Evolutionary conservation across 352 stramenopile genomes (phyloP).

Genomic region (Globisporangium perplexum): DNA sequence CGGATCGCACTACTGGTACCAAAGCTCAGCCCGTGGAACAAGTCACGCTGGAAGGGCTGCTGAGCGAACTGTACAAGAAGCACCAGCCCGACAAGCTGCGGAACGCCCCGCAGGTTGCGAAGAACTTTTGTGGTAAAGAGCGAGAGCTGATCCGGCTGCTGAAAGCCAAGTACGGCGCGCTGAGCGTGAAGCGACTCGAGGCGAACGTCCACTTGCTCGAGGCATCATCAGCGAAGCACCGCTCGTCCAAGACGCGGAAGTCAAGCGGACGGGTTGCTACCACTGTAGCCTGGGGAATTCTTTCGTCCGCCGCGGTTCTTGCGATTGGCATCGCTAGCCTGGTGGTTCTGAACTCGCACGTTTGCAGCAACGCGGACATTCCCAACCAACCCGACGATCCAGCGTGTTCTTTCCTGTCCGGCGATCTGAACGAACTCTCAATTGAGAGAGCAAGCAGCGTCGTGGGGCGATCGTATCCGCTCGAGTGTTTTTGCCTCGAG

Average conservation of each 20-base stretch:
- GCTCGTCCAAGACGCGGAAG: background rate
- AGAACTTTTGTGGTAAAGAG: conserved; percentile 60
- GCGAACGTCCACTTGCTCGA: conserved; percentile 47
- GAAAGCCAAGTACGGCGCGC: conserved; percentile 63
- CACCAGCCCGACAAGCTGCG: conserved; percentile 73
- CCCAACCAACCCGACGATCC: background rate
- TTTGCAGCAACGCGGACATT: background rate
- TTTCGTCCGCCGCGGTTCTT: background rate
- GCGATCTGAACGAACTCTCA: conserved; percentile 29
- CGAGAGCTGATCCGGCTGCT: conserved; percentile 51
- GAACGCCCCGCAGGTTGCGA: conserved; percentile 49
- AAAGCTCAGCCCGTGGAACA: background rate
- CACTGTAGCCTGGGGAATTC: conserved; percentile 5
- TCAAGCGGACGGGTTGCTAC: conserved; percentile 2
- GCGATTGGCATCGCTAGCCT: background rate
- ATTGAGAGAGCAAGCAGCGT: conserved; percentile 22
- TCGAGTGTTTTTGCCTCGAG: conserved; percentile 36
- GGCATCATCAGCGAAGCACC: background rate
- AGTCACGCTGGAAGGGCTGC: conserved; percentile 43
- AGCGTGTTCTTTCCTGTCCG: conserved; percentile 19
- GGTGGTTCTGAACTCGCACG: background rate
- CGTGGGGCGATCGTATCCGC: conserved; percentile 20
- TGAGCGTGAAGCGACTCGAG: conserved; percentile 71
- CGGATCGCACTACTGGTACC: too few relatives aligned
- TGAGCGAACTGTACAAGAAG: conserved; percentile 67